These are phyloP conservation scores for Microsporum ferrugineum DNA, from an alignment of 2,329 filamentous ascomycete genomes.

Conservation along the genomic window DNA sequence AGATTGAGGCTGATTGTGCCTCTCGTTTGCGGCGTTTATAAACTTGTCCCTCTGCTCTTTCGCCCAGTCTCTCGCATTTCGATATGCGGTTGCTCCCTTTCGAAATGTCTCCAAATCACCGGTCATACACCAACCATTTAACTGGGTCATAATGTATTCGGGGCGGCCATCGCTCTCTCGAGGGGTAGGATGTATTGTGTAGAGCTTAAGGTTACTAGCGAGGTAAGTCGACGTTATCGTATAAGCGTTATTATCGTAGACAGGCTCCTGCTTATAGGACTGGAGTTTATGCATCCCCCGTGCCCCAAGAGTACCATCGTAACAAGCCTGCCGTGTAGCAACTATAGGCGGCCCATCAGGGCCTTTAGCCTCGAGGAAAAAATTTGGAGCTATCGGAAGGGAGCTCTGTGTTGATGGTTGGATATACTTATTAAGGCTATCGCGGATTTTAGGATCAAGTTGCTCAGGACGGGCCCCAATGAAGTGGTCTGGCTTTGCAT, in stretches of 20 bases:
- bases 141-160: constrained; percentile 9
- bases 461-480: constrained; percentile 22
- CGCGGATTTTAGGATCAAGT: constrained; percentile 19
- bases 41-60: constrained; percentile 28
- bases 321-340: constrained; percentile 26
- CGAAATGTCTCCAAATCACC: constrained; percentile 22
- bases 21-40: constrained; percentile 23
- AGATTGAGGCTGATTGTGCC: background rate
- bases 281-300: constrained; percentile 30
- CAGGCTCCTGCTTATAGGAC: constrained; percentile 21
- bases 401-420: constrained; percentile 22
- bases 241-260: constrained; percentile 18
- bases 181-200: background rate
- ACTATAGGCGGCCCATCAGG: constrained; percentile 23
- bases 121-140: too few species aligned
- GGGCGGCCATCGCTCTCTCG: background rate
- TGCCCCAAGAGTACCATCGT: constrained; percentile 31
- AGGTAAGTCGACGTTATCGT: constrained; percentile 20
- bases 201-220: constrained; percentile 9
- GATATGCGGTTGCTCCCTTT: constrained; percentile 3
- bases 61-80: constrained; percentile 33
- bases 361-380: constrained; percentile 34
- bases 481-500: constrained; percentile 24
- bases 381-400: constrained; percentile 30
- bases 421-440: constrained; percentile 18